Percentiles rank a stretch among this genome's conserved stretches.
phyloP scores from a whole-genome alignment of 768 basidiomycete species.

The Collybiopsis luxurians region DNA sequence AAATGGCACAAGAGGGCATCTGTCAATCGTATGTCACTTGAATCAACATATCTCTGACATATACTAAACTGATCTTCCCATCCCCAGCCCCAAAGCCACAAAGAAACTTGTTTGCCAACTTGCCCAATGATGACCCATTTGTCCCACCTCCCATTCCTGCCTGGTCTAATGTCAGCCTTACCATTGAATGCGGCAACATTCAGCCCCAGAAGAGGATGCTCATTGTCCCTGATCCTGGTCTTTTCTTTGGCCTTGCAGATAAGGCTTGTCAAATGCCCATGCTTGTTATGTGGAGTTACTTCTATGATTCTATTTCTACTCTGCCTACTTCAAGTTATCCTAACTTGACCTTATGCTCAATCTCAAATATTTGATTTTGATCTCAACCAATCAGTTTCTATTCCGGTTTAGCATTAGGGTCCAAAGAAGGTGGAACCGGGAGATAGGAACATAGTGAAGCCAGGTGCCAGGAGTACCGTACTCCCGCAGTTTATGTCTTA shows the following conservation, averaged over 20 bases:
- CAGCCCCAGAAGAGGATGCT: neutral
- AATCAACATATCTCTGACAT: neutral
- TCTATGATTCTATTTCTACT: no score
- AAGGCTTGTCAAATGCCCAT: neutral
- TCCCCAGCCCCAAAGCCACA: neutral
- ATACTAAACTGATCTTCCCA: neutral
- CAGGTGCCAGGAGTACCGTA: no score
- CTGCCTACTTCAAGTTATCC: no score
- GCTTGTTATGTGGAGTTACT: neutral
- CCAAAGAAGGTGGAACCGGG: no score
- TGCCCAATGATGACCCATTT: neutral
- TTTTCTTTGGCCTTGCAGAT: neutral
- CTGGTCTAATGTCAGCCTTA: neutral
- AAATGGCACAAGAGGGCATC: no score
- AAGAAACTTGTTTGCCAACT: neutral
- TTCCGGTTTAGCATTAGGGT: no score
- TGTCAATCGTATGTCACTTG: no score
- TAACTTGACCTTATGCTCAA: no score
- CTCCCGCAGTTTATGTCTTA: no score
- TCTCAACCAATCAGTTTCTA: no score
- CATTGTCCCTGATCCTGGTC: neutral
- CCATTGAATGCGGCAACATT: neutral
- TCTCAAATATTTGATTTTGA: no score
- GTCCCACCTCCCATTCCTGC: neutral
- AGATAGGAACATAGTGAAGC: no score